Percentiles rank a stretch among this genome's conserved stretches.
phyloP scores from a whole-genome alignment of 768 basidiomycete species.

The Trametes coccinea region DNA sequence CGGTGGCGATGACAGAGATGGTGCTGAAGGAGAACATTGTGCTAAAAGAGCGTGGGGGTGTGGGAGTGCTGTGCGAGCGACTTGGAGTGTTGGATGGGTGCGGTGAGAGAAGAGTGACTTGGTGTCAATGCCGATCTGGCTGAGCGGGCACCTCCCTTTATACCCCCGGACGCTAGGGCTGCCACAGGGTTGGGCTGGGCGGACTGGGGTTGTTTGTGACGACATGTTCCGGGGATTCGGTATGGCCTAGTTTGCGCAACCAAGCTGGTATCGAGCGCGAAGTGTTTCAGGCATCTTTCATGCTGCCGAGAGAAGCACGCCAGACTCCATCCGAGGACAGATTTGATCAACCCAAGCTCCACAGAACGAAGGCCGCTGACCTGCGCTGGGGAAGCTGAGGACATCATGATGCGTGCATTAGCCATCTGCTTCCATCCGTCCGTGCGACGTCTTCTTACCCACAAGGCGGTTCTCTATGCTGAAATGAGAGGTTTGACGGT shows the following conservation, averaged over 20 bases:
- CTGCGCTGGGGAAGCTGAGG: not conserved
- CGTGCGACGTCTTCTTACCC: not conserved
- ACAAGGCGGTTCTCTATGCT: not conserved
- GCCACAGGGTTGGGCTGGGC: not conserved
- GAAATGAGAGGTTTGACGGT: not conserved
- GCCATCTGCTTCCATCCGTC: slow-evolving; percentile 10
- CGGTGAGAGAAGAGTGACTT: slow-evolving; percentile 13
- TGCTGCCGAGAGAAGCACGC: slow-evolving; percentile 15
- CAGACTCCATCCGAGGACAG: slow-evolving; percentile 7
- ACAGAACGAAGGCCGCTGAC: not conserved
- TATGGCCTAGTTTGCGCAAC: not conserved
- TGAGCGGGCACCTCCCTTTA: slow-evolving; percentile 4
- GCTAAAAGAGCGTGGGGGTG: slow-evolving; percentile 35
- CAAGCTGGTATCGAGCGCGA: slow-evolving; percentile 1
- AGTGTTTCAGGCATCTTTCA: slow-evolving; percentile 13
- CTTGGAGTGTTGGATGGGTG: slow-evolving; percentile 1
- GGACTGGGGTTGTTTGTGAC: not conserved
- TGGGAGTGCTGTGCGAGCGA: slow-evolving; percentile 19
- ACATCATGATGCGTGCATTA: not conserved
- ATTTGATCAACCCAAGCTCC: slow-evolving; percentile 11
- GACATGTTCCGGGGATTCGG: slow-evolving; percentile 3
- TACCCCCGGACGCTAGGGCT: slow-evolving; percentile 1
- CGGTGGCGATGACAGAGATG: slow-evolving; percentile 30
- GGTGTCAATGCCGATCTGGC: slow-evolving; percentile 20
- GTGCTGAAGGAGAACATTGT: slow-evolving; percentile 39